Percentiles rank a stretch among this genome's conserved stretches.
Evolutionary conservation across 345 rosid genomes (phyloP).

Genomic region (Eucalyptus curtisii): DNA sequence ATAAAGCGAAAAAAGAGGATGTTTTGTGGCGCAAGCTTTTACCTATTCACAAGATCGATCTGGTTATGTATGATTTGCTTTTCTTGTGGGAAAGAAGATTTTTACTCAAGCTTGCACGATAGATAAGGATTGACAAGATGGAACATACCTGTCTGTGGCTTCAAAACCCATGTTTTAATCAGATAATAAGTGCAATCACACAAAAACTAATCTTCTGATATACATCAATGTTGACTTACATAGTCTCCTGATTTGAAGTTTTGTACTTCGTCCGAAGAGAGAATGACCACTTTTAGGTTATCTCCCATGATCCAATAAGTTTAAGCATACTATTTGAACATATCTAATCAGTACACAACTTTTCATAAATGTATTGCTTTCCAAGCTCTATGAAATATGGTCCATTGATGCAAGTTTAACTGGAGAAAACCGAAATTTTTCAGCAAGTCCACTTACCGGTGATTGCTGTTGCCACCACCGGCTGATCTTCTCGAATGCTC

Average conservation of each 20-base stretch:
- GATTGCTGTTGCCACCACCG: background rate
- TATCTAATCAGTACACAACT: background rate
- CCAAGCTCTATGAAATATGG: background rate
- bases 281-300: background rate
- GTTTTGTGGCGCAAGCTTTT: background rate
- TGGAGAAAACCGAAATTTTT: background rate
- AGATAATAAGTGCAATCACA: background rate
- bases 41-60: background rate
- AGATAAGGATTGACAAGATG: background rate
- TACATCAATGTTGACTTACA: background rate
- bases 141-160: background rate
- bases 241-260: background rate
- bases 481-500: background rate
- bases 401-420: background rate
- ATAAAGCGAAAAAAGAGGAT: background rate
- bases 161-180: background rate
- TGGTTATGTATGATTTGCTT: background rate
- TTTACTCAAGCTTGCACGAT: background rate
- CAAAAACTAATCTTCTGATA: background rate
- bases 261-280: background rate
- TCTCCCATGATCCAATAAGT: background rate
- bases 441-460: background rate
- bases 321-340: background rate
- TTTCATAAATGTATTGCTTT: background rate
- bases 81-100: background rate